Conservation (phyloP, 2,329 filamentous ascomycete species). For the Verticillium nubilum region DNA sequence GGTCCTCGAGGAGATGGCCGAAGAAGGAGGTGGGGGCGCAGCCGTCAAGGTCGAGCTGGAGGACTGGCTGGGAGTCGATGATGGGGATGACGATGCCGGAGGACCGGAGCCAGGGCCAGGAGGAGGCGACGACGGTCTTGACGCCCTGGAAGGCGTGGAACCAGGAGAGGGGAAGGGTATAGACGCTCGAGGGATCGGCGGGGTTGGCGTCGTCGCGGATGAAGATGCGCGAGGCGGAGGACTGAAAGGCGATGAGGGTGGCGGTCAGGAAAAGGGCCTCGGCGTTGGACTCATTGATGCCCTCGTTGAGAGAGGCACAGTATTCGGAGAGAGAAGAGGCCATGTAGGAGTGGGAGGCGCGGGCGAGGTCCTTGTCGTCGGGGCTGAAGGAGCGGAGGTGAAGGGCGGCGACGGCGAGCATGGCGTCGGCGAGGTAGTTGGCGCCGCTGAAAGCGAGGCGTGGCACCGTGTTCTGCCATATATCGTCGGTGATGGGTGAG, state of each 20-base stretch:
- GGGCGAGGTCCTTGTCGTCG: slow-evolving; percentile 53
- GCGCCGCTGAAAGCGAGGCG: slow-evolving; percentile 54
- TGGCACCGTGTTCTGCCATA: slow-evolving; percentile 57
- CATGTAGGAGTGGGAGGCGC: slow-evolving; percentile 60
- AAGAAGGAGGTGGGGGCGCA: slow-evolving; percentile 51
- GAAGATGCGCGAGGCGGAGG: slow-evolving; percentile 58
- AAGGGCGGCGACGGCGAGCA: slow-evolving; percentile 58
- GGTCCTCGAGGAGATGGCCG: slow-evolving; percentile 50
- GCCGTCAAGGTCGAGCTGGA: slow-evolving; percentile 54
- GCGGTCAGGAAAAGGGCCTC: slow-evolving; percentile 59
- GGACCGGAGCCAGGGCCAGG: slow-evolving; percentile 58
- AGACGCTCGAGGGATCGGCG: slow-evolving; percentile 35
- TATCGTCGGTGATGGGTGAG: slow-evolving; percentile 43
- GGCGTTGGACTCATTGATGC: slow-evolving; percentile 54
- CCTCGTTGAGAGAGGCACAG: slow-evolving; percentile 47
- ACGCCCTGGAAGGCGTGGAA: slow-evolving; percentile 64
- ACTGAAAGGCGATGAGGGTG: slow-evolving; percentile 61
- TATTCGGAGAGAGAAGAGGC: slow-evolving; percentile 58
- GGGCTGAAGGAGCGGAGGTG: slow-evolving; percentile 53
- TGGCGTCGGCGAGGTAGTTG: slow-evolving; percentile 55
- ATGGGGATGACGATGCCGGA: slow-evolving; percentile 54
- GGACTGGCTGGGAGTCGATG: slow-evolving; percentile 57
- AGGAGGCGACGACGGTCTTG: slow-evolving; percentile 58
- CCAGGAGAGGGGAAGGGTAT: slow-evolving; percentile 57
- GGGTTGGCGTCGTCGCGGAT: slow-evolving; percentile 46